Conservation (phyloP, 1,284 basidiomycete genomes). For the Coniferiporia weirii region DNA sequence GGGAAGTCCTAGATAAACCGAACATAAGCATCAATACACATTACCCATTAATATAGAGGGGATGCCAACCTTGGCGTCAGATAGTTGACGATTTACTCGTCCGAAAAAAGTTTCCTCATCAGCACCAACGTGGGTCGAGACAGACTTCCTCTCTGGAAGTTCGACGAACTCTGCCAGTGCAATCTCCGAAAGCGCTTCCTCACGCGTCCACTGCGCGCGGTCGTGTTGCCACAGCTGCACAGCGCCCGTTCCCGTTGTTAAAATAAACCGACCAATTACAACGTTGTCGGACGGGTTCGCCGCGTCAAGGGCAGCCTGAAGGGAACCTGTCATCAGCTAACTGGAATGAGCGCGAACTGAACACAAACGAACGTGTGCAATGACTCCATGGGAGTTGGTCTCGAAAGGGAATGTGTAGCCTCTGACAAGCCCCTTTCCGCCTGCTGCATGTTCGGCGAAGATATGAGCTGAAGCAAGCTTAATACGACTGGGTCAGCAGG, state of each 20-base stretch:
- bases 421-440: constrained; percentile 52
- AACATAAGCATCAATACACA: background rate
- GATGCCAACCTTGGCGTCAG: constrained; percentile 53
- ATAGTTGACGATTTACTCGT: constrained; percentile 56
- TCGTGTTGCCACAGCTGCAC: constrained; percentile 73
- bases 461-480: constrained; percentile 52
- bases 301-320: constrained; percentile 53
- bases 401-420: constrained; percentile 73
- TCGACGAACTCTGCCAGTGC: constrained; percentile 69
- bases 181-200: constrained; percentile 75
- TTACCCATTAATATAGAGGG: background rate
- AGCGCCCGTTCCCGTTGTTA: constrained; percentile 76
- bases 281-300: constrained; percentile 38
- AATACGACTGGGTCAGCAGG: constrained; percentile 9
- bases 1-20: constrained; percentile 56
- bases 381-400: constrained; percentile 63
- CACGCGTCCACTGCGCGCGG: constrained; percentile 69
- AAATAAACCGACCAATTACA: constrained; percentile 45
- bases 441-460: constrained; percentile 48
- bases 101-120: constrained; percentile 53
- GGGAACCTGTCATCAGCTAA: constrained; percentile 15
- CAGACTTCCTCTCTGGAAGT: constrained; percentile 63
- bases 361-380: constrained; percentile 52
- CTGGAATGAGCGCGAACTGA: constrained; percentile 7
- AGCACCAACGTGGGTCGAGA: constrained; percentile 34